A percentile compares a stretch with the other conserved stretches of the same genome.
Evolutionary conservation across 208 protist species (phyloP).

Genomic region (Leishmania tropica): DNA sequence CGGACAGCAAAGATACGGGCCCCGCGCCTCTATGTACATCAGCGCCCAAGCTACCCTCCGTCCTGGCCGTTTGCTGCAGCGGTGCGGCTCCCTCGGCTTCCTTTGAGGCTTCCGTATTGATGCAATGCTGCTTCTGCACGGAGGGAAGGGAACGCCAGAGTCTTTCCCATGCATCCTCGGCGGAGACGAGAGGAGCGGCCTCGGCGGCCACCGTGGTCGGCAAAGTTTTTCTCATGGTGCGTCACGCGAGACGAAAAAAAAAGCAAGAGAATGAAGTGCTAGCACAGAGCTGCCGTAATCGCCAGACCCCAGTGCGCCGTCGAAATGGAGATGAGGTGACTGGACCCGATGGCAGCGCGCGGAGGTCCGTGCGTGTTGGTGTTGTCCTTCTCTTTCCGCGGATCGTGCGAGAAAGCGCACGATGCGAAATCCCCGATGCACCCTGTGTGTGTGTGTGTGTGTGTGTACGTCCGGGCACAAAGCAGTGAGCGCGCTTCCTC

Average conservation of each 20-base stretch:
- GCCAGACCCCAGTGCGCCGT: too few species aligned
- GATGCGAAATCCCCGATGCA: neutral
- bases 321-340: neutral
- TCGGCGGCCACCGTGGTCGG: neutral
- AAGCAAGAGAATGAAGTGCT: neutral
- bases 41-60: too few species aligned
- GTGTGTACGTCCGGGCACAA: neutral
- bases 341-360: neutral
- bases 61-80: neutral
- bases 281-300: too few species aligned
- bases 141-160: slow-evolving; percentile 73
- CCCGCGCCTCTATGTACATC: slow-evolving; percentile 30
- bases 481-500: neutral
- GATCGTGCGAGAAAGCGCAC: neutral
- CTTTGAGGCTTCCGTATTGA: neutral
- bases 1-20: neutral
- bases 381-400: neutral
- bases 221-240: neutral
- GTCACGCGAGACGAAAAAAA: neutral
- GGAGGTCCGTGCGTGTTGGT: neutral
- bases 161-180: slow-evolving; percentile 56
- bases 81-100: neutral
- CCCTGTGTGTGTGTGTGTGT: neutral
- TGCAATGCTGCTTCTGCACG: slow-evolving; percentile 21
- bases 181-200: slow-evolving; percentile 5